phyloP scores from a whole-genome alignment of 2,329 filamentous ascomycete genomes.

The Hypoxylon sp. region DNA sequence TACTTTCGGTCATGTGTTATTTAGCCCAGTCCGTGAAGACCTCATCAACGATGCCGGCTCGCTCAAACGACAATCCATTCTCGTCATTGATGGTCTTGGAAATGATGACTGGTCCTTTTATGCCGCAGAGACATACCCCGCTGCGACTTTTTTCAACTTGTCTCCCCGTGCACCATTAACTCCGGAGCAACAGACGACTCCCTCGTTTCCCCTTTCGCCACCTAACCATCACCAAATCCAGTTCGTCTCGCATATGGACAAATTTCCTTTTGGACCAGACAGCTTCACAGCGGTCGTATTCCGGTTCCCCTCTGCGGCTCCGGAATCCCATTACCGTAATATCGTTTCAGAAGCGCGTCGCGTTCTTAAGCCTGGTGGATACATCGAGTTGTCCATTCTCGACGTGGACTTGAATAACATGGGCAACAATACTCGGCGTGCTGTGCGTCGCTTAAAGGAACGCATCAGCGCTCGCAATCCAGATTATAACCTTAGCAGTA shows the following conservation, averaged over 20 bases:
- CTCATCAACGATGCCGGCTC: slow-evolving; percentile 67
- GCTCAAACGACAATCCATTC: slow-evolving; percentile 73
- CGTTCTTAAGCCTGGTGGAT: slow-evolving; percentile 82
- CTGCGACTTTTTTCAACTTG: slow-evolving; percentile 82
- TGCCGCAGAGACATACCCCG: slow-evolving; percentile 83
- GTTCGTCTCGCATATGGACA: slow-evolving; percentile 72
- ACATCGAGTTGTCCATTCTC: slow-evolving; percentile 82
- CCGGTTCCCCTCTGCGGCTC: slow-evolving; percentile 79
- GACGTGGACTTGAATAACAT: slow-evolving; percentile 88
- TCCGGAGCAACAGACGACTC: slow-evolving; percentile 59
- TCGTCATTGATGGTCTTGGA: slow-evolving; percentile 87
- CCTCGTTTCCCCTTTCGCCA: slow-evolving; percentile 69
- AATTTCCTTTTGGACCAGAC: slow-evolving; percentile 81
- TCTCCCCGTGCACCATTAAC: slow-evolving; percentile 70
- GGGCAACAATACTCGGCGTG: slow-evolving; percentile 78
- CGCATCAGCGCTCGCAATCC: slow-evolving; percentile 73
- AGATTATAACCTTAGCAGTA: slow-evolving; percentile 72
- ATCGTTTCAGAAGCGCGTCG: slow-evolving; percentile 82
- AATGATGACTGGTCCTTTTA: slow-evolving; percentile 92
- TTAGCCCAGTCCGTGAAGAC: slow-evolving; percentile 83
- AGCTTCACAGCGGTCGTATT: slow-evolving; percentile 84
- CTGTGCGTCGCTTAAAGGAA: slow-evolving; percentile 80
- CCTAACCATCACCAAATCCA: slow-evolving; percentile 83
- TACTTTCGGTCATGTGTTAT: slow-evolving; percentile 85
- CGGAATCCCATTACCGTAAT: slow-evolving; percentile 77